A percentile compares a stretch with the other conserved stretches of the same genome.
Conservation (phyloP, 2,329 filamentous ascomycete genomes). For the Cladophialophora carrionii region DNA sequence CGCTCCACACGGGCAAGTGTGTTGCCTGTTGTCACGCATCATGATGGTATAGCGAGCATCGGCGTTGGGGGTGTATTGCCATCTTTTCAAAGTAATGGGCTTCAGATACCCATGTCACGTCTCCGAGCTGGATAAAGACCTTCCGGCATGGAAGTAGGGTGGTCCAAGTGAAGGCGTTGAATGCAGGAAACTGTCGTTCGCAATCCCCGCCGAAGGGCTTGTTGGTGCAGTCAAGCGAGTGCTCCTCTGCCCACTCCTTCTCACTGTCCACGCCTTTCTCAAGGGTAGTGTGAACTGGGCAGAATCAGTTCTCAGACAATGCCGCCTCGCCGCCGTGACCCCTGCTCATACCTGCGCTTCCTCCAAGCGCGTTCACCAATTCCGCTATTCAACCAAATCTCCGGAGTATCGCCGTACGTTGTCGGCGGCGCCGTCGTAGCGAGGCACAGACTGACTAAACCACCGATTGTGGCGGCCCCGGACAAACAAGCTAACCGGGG, state of each 20-base stretch:
- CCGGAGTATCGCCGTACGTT: too few species aligned
- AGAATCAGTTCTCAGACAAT: neutral
- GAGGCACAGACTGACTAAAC: neutral
- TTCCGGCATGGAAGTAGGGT: neutral
- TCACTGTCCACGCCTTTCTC: neutral
- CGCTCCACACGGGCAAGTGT: neutral
- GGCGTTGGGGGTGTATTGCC: neutral
- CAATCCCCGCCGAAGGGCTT: too few species aligned
- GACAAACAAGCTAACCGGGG: neutral
- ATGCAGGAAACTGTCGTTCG: neutral
- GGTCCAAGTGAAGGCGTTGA: neutral
- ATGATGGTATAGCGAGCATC: neutral
- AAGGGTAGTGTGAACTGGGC: too few species aligned
- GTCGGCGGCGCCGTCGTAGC: too few species aligned
- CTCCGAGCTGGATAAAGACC: neutral
- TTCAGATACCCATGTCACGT: conserved; percentile 3
- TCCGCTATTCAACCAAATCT: too few species aligned
- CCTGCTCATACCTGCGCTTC: too few species aligned
- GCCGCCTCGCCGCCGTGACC: neutral
- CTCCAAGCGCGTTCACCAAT: too few species aligned
- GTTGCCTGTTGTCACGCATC: neutral
- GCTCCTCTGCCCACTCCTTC: neutral
- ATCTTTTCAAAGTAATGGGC: neutral
- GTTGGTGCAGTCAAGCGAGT: too few species aligned
- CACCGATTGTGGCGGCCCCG: neutral